Evolutionary conservation across 345 rosid genomes (phyloP).

Genomic region (Boechera retrofracta): DNA sequence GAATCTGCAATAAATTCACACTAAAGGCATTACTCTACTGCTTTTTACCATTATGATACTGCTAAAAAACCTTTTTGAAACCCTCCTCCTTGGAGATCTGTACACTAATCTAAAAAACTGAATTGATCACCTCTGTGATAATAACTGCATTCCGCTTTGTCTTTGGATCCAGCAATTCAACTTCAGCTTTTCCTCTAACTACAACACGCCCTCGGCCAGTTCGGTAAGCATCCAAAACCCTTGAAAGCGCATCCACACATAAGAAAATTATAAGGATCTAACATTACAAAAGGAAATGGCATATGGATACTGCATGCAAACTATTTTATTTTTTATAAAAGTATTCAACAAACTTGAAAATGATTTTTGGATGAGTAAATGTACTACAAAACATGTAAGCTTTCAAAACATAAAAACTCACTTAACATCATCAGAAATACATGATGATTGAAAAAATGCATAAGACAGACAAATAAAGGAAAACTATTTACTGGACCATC

Average conservation of each 20-base stretch:
- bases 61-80: slow-evolving; percentile 4
- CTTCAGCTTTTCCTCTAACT: slow-evolving; percentile 84
- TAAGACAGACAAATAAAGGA: neutral
- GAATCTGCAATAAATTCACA: slow-evolving; percentile 62
- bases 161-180: slow-evolving; percentile 81
- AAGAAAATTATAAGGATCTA: slow-evolving; percentile 31
- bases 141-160: slow-evolving; percentile 77
- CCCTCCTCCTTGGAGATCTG: slow-evolving; percentile 25
- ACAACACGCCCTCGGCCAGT: slow-evolving; percentile 85
- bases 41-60: slow-evolving; percentile 6
- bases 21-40: slow-evolving; percentile 22
- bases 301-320: slow-evolving; percentile 26
- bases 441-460: neutral
- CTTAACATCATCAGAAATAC: neutral
- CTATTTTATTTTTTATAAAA: neutral
- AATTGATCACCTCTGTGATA: slow-evolving; percentile 75
- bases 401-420: neutral
- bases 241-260: slow-evolving; percentile 42
- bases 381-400: neutral
- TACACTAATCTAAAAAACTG: slow-evolving; percentile 6
- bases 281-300: slow-evolving; percentile 21
- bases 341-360: neutral
- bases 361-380: neutral
- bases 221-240: slow-evolving; percentile 94
- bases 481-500: neutral